These are phyloP conservation scores for Cyclotella distinguenda DNA, from an alignment of 108 stramenopile genomes.

Conservation along the genomic window DNA sequence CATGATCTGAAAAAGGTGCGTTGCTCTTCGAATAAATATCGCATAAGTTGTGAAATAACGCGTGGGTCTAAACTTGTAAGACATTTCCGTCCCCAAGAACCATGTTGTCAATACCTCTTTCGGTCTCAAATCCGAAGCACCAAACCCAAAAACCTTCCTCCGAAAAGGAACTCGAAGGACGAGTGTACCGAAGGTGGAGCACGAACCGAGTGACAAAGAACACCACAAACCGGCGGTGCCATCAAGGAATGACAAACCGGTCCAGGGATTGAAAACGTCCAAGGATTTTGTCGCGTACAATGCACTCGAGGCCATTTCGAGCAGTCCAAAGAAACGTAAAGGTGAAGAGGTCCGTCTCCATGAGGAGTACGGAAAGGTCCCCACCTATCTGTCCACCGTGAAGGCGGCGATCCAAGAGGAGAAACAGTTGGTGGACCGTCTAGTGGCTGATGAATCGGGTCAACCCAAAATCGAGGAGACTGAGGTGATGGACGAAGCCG, in stretches of 20 bases:
- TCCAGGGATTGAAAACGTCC: slow-evolving; percentile 48
- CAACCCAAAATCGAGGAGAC: slow-evolving; percentile 19
- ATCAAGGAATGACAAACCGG: slow-evolving; percentile 46
- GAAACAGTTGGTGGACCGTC: slow-evolving; percentile 71
- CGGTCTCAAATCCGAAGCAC: slow-evolving; percentile 29
- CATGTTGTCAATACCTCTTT: slow-evolving; percentile 46
- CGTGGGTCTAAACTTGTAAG: too few species aligned
- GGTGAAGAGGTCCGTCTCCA: slow-evolving; percentile 40
- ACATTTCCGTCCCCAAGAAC: too few species aligned
- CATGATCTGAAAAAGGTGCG: slow-evolving; percentile 50
- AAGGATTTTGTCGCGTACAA: slow-evolving; percentile 82
- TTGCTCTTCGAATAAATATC: too few species aligned
- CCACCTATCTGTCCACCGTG: slow-evolving; percentile 66
- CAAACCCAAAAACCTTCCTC: slow-evolving; percentile 52
- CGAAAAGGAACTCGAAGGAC: slow-evolving; percentile 38
- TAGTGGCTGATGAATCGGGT: slow-evolving; percentile 70
- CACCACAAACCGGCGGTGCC: slow-evolving; percentile 52
- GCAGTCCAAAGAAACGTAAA: slow-evolving; percentile 46
- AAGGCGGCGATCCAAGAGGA: slow-evolving; percentile 69
- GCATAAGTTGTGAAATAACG: too few species aligned
- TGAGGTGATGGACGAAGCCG: slow-evolving; percentile 61
- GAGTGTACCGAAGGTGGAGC: slow-evolving; percentile 17
- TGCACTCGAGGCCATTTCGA: slow-evolving; percentile 74
- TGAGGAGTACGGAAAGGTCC: slow-evolving; percentile 84
- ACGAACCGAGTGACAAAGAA: slow-evolving; percentile 37